phyloP scores from a whole-genome alignment of 352 stramenopile genomes.

The Phytopythium aichiense region DNA sequence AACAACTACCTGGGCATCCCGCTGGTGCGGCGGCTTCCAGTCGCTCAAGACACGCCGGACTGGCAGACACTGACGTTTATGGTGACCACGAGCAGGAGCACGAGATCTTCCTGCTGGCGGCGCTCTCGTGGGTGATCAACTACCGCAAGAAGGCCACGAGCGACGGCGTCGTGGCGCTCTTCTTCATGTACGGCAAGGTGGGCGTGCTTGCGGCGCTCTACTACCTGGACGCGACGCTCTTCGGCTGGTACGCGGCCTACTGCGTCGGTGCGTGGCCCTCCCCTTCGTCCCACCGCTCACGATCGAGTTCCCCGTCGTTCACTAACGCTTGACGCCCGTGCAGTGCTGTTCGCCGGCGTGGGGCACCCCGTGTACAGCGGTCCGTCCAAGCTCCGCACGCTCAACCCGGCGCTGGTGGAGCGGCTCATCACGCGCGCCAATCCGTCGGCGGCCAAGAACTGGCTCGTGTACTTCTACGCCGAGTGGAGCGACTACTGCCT shows the following conservation, averaged over 20 bases:
- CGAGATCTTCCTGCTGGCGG: constrained; percentile 63
- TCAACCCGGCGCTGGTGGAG: constrained; percentile 46
- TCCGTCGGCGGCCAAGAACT: constrained; percentile 31
- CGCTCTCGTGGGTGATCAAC: constrained; percentile 55
- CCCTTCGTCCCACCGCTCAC: too few species aligned
- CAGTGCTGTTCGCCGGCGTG: constrained; percentile 61
- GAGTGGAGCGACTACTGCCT: constrained; percentile 76
- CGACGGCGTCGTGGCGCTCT: constrained; percentile 57
- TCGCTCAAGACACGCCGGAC: too few species aligned
- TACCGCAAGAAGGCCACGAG: constrained; percentile 74
- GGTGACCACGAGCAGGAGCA: constrained; percentile 33
- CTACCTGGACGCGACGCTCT: constrained; percentile 58
- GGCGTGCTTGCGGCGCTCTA: constrained; percentile 57
- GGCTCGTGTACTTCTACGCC: constrained; percentile 70
- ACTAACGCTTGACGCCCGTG: too few species aligned
- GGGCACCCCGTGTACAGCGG: constrained; percentile 59
- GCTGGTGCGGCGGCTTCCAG: constrained; percentile 17
- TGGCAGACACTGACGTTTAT: background rate
- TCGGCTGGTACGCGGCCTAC: constrained; percentile 58
- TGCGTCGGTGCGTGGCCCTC: constrained; percentile 37
- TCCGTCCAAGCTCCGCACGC: constrained; percentile 41
- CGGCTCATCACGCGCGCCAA: constrained; percentile 37
- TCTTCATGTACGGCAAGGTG: constrained; percentile 69
- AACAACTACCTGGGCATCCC: constrained; percentile 66
- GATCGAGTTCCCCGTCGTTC: too few species aligned